Percentiles rank a stretch among this genome's conserved stretches.
phyloP scores from a whole-genome alignment of 2,329 filamentous ascomycete species.

The Fusarium beomiforme region DNA sequence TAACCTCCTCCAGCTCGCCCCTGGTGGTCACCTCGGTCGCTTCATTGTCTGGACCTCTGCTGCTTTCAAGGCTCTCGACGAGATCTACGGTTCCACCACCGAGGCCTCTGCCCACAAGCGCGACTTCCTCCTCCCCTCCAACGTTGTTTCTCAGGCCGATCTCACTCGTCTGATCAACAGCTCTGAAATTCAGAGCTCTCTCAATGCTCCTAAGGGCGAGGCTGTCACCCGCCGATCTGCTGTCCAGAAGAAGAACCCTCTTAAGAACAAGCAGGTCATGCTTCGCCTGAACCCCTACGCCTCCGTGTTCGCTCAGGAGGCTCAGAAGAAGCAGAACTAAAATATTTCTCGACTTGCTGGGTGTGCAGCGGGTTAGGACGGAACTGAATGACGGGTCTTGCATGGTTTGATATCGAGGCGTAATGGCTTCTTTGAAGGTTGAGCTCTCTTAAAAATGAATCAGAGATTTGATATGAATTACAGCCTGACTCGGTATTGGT shows the following conservation, averaged over 20 bases:
- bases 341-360: conserved; percentile 47
- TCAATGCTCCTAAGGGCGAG: conserved; percentile 90
- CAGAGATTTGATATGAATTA: conserved; percentile 49
- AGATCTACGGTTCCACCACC: conserved; percentile 95
- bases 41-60: conserved; percentile 99
- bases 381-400: conserved; percentile 42
- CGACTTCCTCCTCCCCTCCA: conserved; percentile 96
- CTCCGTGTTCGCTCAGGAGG: conserved; percentile 81
- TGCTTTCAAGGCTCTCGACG: conserved; percentile 95
- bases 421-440: conserved; percentile 51
- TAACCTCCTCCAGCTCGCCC: conserved; percentile 99
- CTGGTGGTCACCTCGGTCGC: conserved; percentile 97
- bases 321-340: conserved; percentile 55
- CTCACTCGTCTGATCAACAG: conserved; percentile 99
- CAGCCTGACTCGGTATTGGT: conserved; percentile 36
- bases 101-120: conserved; percentile 93
- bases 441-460: conserved; percentile 48
- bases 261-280: conserved; percentile 98
- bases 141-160: conserved; percentile 93
- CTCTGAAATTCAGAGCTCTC: conserved; percentile 95
- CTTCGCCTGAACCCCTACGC: conserved; percentile 99
- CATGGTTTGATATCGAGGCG: conserved; percentile 52
- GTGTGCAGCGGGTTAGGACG: conserved; percentile 51
- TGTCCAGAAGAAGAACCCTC: conserved; percentile 99
- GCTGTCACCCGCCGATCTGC: conserved; percentile 87